A percentile compares a stretch with the other conserved stretches of the same genome.
Conservation (phyloP, 257 asterid species). For the Przewalskia tangutica region DNA sequence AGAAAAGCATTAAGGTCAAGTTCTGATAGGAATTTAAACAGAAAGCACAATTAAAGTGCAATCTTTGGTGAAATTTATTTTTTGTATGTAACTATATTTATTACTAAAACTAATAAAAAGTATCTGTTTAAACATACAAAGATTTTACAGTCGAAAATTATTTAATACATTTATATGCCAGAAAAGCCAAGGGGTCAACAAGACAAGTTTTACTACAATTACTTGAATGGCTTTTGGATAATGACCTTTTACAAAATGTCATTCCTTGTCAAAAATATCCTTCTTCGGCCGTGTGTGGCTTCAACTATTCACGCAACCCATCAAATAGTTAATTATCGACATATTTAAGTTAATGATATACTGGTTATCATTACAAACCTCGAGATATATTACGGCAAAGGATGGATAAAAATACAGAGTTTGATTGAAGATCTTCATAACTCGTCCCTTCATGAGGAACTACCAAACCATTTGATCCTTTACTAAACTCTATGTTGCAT, state of each 20-base stretch:
- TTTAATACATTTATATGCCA: background rate
- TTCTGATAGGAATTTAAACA: background rate
- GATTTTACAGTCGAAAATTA: background rate
- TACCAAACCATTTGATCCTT: background rate
- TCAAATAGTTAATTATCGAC: background rate
- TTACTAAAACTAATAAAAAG: background rate
- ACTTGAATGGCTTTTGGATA: constrained; percentile 15
- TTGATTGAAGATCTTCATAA: background rate
- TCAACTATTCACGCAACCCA: background rate
- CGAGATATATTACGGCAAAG: background rate
- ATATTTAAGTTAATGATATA: background rate
- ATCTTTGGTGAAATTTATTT: background rate
- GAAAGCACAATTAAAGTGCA: background rate
- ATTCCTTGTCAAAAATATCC: background rate
- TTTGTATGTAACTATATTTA: background rate
- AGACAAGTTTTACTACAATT: constrained; percentile 5
- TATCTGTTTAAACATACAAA: background rate
- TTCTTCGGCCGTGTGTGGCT: constrained; percentile 1
- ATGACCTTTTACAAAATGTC: background rate
- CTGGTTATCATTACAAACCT: background rate
- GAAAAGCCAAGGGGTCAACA: constrained; percentile 9
- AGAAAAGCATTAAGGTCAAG: background rate
- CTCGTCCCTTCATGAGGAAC: background rate
- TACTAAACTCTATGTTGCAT: background rate
- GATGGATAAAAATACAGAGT: background rate